Conservation (phyloP, 768 basidiomycete species). For the Psilocybe cubensis region DNA sequence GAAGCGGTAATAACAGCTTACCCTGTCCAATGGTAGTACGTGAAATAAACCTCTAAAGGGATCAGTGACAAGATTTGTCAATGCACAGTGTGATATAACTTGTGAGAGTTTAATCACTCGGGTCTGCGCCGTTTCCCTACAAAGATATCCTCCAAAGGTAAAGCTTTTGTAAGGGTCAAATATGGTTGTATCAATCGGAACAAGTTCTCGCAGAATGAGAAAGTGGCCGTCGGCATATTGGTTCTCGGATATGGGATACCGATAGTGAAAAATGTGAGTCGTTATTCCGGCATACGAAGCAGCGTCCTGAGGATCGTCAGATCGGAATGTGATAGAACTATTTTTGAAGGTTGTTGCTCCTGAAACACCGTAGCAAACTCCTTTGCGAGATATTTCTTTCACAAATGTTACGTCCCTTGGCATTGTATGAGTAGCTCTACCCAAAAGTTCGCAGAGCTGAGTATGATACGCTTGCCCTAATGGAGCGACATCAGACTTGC, state of each 20-base stretch:
- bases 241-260: not conserved
- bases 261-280: conserved; percentile 1
- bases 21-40: conserved; percentile 14
- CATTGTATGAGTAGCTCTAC: not conserved
- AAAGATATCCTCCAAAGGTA: conserved; percentile 10
- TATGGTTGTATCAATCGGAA: not conserved
- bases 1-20: not conserved
- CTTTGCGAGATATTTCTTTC: conserved; percentile 2
- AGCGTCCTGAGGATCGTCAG: not conserved
- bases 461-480: not conserved
- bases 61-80: conserved; percentile 2
- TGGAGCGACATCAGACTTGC: not conserved
- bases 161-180: not conserved
- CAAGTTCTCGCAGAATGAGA: not conserved
- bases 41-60: conserved; percentile 1
- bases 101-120: conserved; percentile 1
- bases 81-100: conserved; percentile 7
- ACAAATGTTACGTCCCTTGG: not conserved
- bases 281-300: not conserved
- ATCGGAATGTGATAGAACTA: conserved; percentile 6
- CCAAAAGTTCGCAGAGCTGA: not conserved
- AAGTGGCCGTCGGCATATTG: not conserved
- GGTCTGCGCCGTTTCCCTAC: not conserved
- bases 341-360: not conserved
- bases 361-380: conserved; percentile 8